These are phyloP conservation scores for Discostella stelligera DNA, from an alignment of 352 stramenopile genomes.

Conservation along the genomic window DNA sequence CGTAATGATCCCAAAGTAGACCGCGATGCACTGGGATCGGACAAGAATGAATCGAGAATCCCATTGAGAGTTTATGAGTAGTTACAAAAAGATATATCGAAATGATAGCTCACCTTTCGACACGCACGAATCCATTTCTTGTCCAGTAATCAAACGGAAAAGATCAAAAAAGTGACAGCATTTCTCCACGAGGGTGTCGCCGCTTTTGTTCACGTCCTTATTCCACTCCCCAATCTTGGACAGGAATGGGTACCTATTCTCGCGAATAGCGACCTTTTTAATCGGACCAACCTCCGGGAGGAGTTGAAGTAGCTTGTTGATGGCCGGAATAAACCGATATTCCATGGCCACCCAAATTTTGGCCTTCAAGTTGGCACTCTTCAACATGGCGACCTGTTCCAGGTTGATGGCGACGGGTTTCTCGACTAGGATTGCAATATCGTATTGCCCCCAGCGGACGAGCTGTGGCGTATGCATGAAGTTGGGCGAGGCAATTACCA, in stretches of 20 bases:
- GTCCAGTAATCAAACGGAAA: slow-evolving; percentile 70
- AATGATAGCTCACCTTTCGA: slow-evolving; percentile 32
- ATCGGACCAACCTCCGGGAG: slow-evolving; percentile 69
- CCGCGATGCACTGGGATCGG: slow-evolving; percentile 29
- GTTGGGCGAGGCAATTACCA: slow-evolving; percentile 77
- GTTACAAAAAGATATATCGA: neutral
- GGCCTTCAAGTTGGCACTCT: slow-evolving; percentile 45
- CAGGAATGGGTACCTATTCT: slow-evolving; percentile 66
- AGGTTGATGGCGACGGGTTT: slow-evolving; percentile 74
- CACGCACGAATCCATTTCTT: slow-evolving; percentile 59
- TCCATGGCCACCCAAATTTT: slow-evolving; percentile 79
- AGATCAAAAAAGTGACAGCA: slow-evolving; percentile 81
- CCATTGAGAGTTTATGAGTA: neutral
- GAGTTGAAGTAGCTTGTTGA: slow-evolving; percentile 66
- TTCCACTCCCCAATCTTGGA: slow-evolving; percentile 77
- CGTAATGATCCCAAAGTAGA: slow-evolving; percentile 47
- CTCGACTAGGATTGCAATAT: slow-evolving; percentile 72
- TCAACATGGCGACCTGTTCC: slow-evolving; percentile 58
- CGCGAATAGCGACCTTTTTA: slow-evolving; percentile 75
- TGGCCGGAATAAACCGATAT: slow-evolving; percentile 78
- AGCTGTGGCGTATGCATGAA: slow-evolving; percentile 71
- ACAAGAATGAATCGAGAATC: neutral
- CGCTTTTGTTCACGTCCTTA: slow-evolving; percentile 67
- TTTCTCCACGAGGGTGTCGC: slow-evolving; percentile 71
- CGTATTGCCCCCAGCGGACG: slow-evolving; percentile 58